Evolutionary conservation across 805 yeast genomes (phyloP).

Genomic region (Zygotorulaspora chibaensis): DNA sequence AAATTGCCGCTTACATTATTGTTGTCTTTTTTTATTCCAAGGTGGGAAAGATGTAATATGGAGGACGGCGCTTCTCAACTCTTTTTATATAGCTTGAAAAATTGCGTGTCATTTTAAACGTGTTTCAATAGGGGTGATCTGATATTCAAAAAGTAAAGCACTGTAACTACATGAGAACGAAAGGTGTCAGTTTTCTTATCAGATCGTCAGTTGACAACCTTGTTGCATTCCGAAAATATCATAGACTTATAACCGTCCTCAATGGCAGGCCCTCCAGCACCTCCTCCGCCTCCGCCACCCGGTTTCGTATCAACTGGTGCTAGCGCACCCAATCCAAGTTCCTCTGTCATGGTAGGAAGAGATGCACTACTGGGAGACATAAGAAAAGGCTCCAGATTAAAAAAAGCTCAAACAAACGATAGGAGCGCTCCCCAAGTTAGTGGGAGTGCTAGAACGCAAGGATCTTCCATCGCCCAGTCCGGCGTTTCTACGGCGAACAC

Average conservation of each 20-base stretch:
- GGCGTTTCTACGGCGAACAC: constrained; percentile 16
- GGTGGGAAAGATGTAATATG: too few species aligned
- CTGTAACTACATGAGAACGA: too few species aligned
- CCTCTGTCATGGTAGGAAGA: constrained; percentile 38
- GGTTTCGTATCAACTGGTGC: constrained; percentile 35
- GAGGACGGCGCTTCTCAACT: background rate
- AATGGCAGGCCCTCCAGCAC: constrained; percentile 40
- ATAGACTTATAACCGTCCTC: too few species aligned
- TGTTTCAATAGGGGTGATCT: too few species aligned
- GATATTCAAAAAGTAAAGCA: too few species aligned
- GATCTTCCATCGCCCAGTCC: constrained; percentile 8
- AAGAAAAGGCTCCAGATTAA: constrained; percentile 59
- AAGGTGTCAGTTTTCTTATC: too few species aligned
- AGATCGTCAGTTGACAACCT: too few species aligned
- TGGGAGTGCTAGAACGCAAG: constrained; percentile 32
- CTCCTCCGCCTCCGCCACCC: constrained; percentile 58
- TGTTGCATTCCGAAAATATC: too few species aligned
- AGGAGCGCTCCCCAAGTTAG: constrained; percentile 58
- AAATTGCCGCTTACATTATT: background rate
- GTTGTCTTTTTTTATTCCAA: too few species aligned
- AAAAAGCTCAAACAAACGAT: constrained; percentile 61
- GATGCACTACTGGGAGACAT: constrained; percentile 75
- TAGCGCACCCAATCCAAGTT: constrained; percentile 31
- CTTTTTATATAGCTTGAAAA: background rate
- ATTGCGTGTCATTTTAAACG: background rate